Percentiles rank a stretch among this genome's conserved stretches.
These are phyloP conservation scores for Solanum tacnaense DNA, from an alignment of 257 asterid genomes.

Conservation along the genomic window DNA sequence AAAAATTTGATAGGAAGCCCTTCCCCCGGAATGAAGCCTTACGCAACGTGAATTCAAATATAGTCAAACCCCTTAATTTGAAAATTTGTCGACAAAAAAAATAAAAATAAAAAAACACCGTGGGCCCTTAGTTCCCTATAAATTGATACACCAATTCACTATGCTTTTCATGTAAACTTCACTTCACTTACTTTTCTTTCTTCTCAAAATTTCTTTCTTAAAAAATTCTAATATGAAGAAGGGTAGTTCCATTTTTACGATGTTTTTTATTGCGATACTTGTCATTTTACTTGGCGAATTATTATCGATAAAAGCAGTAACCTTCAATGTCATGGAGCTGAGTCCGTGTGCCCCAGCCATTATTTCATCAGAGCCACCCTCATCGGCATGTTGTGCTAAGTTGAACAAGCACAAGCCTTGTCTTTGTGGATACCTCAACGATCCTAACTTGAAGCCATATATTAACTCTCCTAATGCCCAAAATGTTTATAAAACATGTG, in stretches of 20 bases:
- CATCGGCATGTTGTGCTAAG: slow-evolving; percentile 6
- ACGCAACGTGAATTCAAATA: neutral
- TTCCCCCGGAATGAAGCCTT: neutral
- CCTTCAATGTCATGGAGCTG: neutral
- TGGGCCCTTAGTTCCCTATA: neutral
- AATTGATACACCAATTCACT: neutral
- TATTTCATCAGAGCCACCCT: neutral
- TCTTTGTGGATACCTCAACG: slow-evolving; percentile 11
- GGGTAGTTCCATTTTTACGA: neutral
- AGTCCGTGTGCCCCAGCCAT: slow-evolving; percentile 5
- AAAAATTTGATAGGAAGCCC: no score
- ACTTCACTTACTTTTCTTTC: neutral
- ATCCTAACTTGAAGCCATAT: slow-evolving; percentile 4
- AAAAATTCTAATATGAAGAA: neutral
- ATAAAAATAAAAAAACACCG: no score
- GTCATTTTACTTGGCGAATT: neutral
- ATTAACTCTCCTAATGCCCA: slow-evolving; percentile 13
- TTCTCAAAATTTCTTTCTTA: neutral
- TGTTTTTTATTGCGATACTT: neutral
- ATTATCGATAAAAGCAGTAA: slow-evolving; percentile 4
- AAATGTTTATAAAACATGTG: slow-evolving; percentile 5
- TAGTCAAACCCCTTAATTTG: neutral
- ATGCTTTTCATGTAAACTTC: neutral
- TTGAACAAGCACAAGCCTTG: slow-evolving; percentile 17
- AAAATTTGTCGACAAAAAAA: neutral